Conservation (phyloP, 306 rosid genomes). For the Fragaria ananassa region DNA sequence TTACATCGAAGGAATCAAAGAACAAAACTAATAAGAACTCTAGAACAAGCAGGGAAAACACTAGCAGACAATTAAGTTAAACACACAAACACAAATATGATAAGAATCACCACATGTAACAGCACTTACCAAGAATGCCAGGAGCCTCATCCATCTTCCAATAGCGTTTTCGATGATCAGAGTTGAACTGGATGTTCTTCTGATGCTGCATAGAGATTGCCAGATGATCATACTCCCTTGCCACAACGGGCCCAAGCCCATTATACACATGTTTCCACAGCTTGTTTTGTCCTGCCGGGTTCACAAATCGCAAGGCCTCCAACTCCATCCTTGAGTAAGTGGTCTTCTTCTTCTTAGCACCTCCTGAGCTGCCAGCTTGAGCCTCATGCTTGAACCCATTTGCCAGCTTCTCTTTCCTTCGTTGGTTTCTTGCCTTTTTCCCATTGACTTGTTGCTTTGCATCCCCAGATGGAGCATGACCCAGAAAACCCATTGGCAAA, state of each 20-base stretch:
- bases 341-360: conserved; percentile 14
- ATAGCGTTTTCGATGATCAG: conserved; percentile 26
- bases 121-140: conserved; percentile 9
- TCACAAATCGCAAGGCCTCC: conserved; percentile 63
- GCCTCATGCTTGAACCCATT: conserved; percentile 8
- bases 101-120: background rate
- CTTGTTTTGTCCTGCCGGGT: conserved; percentile 43
- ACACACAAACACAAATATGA: background rate
- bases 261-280: conserved; percentile 55
- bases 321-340: conserved; percentile 53
- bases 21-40: background rate
- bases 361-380: conserved; percentile 14
- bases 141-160: conserved; percentile 21
- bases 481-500: conserved; percentile 12
- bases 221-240: conserved; percentile 56
- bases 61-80: background rate
- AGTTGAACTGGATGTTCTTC: conserved; percentile 24
- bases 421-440: conserved; percentile 30
- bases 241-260: conserved; percentile 43
- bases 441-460: conserved; percentile 16
- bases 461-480: background rate
- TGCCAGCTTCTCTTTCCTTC: conserved; percentile 31
- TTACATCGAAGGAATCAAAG: background rate
- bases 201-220: conserved; percentile 34
- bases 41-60: background rate